Evolutionary conservation across 2,329 filamentous ascomycete species (phyloP), one percentile per base, ranked within the genome.

Genomic region (Cordyceps javanica): DNA sequence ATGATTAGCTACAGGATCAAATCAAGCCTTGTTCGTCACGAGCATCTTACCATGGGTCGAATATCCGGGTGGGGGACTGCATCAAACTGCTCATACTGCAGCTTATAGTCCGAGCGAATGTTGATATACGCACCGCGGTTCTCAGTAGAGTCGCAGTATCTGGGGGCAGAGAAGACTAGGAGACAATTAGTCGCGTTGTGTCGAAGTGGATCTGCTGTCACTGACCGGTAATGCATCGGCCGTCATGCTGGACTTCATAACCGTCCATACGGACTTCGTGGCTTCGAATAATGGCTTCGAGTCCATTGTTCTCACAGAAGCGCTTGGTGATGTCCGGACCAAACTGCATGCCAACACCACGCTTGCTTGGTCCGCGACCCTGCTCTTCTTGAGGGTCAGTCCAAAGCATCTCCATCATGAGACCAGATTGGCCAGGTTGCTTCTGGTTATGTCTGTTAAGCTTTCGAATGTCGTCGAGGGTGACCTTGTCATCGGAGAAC

Each of bases 371-470:
- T 9, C 92, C 91, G 64, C 94, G 86, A 54, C 94, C 94, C 28
- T 89, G 86, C 65, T 86, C 81, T 0, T 89, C 82, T 72, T 99
- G 94, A 3, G 94, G 94, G 70, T 99, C 94, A 1, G 94, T 97
- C 94, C 94, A 99, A 48, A 99, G 82, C 94, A 99, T 99, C 75
- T 99, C 94, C 94, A 99, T 99, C 94, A 99, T 99, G 66, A 99
- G 77, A 14, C 94, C 94, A 50, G 89, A 77, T 72, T 99, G 94
- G 32, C 94, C 94, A 3, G 94, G 93, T 68, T 97, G 93, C 61
- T 90, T 83, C 74, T 97, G 94, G 70, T 83, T 86, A 75, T 97
- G 92, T 63, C 93, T 82, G 74, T 97, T 87, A 59, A 97, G 79
- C 75, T 96, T 95, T 64, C 94, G 85, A 64, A 99, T 95, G 69